Evolutionary conservation across 73 alveolate genomes (phyloP).

Genomic region (Paramecium sonneborni): DNA sequence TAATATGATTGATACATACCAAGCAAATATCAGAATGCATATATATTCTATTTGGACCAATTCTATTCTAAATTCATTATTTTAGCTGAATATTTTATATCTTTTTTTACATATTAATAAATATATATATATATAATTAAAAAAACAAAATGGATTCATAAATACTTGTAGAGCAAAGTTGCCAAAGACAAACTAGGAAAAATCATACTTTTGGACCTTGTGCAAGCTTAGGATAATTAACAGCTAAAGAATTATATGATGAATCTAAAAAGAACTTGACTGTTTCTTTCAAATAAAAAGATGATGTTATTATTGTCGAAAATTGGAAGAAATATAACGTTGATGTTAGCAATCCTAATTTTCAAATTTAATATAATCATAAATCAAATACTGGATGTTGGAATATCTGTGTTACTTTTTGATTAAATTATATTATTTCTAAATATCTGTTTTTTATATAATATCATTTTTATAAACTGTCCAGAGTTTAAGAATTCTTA

Average conservation of each 20-base stretch:
- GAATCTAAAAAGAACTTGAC: not conserved
- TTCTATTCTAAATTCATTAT: not conserved
- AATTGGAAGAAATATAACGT: slow-evolving; percentile 20
- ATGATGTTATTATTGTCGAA: not conserved
- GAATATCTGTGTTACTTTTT: not conserved
- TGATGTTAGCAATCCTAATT: slow-evolving; percentile 13
- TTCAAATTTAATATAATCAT: not conserved
- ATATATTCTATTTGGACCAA: not conserved
- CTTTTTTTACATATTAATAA: not conserved
- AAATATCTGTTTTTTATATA: not conserved
- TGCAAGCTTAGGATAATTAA: not conserved
- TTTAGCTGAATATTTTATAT: not conserved
- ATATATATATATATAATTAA: not conserved
- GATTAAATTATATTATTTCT: not conserved
- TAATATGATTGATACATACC: not conserved
- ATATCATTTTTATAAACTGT: not conserved
- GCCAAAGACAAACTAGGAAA: not conserved
- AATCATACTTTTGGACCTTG: slow-evolving; percentile 16
- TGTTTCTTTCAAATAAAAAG: slow-evolving; percentile 18
- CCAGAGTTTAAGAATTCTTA: not conserved
- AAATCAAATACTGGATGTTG: not conserved
- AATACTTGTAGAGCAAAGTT: not conserved
- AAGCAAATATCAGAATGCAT: not conserved
- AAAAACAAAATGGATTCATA: not conserved
- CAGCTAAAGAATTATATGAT: not conserved